Evolutionary conservation across 2,329 filamentous ascomycete species (phyloP).

Genomic region (Paraphaeosphaeria sporulosa): DNA sequence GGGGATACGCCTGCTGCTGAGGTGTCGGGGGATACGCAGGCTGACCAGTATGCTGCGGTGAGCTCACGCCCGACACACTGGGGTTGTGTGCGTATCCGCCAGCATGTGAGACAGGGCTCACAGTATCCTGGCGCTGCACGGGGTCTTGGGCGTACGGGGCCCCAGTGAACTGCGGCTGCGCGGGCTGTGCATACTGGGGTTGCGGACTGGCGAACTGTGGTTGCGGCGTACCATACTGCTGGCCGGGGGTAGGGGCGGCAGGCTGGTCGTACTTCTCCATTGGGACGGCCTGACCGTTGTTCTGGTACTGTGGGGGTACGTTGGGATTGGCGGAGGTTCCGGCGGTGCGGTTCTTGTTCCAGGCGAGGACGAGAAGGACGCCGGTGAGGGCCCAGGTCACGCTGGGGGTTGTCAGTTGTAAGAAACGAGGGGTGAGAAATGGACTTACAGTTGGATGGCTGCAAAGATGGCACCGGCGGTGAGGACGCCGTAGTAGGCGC

Average conservation of each 20-base stretch:
- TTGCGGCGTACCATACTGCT: neutral
- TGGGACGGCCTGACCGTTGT: constrained; percentile 12
- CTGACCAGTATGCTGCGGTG: constrained; percentile 14
- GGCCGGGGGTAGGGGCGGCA: neutral
- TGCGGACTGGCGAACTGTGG: constrained; percentile 10
- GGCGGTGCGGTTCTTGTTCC: constrained; percentile 16
- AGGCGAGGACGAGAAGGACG: constrained; percentile 11
- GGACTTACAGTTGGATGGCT: constrained; percentile 37
- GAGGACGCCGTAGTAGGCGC: constrained; percentile 32
- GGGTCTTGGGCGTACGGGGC: constrained; percentile 18
- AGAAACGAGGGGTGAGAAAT: neutral
- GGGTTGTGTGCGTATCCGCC: constrained; percentile 7
- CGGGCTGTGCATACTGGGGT: constrained; percentile 14
- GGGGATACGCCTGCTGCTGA: constrained; percentile 3
- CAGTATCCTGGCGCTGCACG: constrained; percentile 18
- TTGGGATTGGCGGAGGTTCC: neutral
- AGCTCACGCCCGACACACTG: constrained; percentile 8
- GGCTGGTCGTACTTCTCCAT: constrained; percentile 20
- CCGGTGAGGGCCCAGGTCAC: constrained; percentile 12
- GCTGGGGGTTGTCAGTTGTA: constrained; percentile 7
- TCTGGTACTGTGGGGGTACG: constrained; percentile 15
- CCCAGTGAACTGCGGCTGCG: constrained; percentile 8
- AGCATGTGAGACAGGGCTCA: constrained; percentile 18
- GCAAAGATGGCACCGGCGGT: constrained; percentile 35
- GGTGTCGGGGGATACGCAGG: neutral